Evolutionary conservation across 257 asterid genomes (phyloP).

Genomic region (Cinchona pubescens): DNA sequence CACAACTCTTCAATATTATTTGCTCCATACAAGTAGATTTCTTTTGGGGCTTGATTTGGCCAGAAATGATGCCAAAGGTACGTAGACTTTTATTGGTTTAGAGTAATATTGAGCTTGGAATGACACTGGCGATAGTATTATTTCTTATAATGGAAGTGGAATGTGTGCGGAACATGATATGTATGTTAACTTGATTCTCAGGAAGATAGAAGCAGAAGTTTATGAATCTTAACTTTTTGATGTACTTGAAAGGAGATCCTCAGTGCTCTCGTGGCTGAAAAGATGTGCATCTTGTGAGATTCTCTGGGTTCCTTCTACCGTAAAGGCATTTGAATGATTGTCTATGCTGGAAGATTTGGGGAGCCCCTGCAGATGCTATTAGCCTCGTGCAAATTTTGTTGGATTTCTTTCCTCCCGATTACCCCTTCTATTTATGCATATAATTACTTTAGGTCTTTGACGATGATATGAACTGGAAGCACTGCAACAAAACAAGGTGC

Average conservation of each 20-base stretch:
- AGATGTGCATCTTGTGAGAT: conserved; percentile 10
- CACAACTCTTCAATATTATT: conserved; percentile 87
- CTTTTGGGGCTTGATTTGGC: conserved; percentile 17
- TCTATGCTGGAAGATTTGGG: neutral
- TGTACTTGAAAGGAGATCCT: neutral
- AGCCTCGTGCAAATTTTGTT: conserved; percentile 17
- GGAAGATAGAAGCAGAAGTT: conserved; percentile 2
- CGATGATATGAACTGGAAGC: neutral
- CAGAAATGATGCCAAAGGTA: conserved; percentile 36
- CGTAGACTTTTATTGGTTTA: conserved; percentile 4
- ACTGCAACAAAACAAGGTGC: conserved; percentile 5
- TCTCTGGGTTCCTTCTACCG: neutral
- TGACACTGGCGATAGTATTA: too few relatives aligned
- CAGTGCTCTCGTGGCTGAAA: neutral
- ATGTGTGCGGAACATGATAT: neutral
- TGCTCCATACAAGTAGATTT: conserved; percentile 70
- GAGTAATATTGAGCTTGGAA: neutral
- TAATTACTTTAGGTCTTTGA: conserved; percentile 17
- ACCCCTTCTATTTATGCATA: conserved; percentile 5
- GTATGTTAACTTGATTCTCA: conserved; percentile 8
- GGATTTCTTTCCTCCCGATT: neutral
- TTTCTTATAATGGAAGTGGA: neutral
- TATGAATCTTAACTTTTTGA: neutral
- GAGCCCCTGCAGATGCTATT: conserved; percentile 5
- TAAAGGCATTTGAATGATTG: neutral